These are phyloP conservation scores for Irpex lacteus DNA, from an alignment of 1,284 basidiomycete species.

Conservation along the genomic window DNA sequence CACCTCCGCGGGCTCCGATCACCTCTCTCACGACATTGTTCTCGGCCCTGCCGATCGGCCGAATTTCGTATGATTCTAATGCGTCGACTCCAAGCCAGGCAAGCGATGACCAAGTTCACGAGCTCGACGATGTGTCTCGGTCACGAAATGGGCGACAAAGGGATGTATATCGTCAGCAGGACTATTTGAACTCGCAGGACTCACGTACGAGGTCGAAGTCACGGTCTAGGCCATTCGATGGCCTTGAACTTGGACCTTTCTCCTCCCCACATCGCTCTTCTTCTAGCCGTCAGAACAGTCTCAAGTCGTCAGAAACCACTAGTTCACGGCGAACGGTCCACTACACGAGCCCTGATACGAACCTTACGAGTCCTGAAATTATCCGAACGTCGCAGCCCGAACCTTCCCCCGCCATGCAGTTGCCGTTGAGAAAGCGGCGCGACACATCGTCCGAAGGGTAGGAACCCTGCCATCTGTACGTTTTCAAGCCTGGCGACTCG, in stretches of 20 bases:
- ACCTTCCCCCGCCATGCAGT: slow-evolving; percentile 30
- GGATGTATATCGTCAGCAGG: neutral
- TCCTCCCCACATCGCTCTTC: neutral
- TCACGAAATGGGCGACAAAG: neutral
- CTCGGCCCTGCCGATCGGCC: slow-evolving; percentile 18
- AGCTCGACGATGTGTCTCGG: slow-evolving; percentile 26
- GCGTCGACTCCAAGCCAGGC: slow-evolving; percentile 26
- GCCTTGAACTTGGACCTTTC: neutral
- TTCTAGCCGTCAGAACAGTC: neutral
- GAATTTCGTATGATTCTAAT: slow-evolving; percentile 27
- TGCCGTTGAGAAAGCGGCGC: slow-evolving; percentile 20
- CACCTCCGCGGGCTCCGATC: slow-evolving; percentile 9
- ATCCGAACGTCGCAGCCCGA: slow-evolving; percentile 30
- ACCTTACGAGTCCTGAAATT: neutral
- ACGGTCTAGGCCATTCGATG: neutral
- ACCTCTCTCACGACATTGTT: slow-evolving; percentile 18
- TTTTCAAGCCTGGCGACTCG: neutral
- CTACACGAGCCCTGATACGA: slow-evolving; percentile 9
- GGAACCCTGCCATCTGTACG: neutral
- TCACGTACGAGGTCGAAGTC: slow-evolving; percentile 2
- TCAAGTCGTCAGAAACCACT: neutral
- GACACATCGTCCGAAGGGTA: neutral
- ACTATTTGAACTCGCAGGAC: neutral
- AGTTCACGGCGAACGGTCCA: neutral
- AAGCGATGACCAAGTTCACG: slow-evolving; percentile 32